phyloP scores from a whole-genome alignment of 139 green algal genomes.

The Chlamydomonas sp. region DNA sequence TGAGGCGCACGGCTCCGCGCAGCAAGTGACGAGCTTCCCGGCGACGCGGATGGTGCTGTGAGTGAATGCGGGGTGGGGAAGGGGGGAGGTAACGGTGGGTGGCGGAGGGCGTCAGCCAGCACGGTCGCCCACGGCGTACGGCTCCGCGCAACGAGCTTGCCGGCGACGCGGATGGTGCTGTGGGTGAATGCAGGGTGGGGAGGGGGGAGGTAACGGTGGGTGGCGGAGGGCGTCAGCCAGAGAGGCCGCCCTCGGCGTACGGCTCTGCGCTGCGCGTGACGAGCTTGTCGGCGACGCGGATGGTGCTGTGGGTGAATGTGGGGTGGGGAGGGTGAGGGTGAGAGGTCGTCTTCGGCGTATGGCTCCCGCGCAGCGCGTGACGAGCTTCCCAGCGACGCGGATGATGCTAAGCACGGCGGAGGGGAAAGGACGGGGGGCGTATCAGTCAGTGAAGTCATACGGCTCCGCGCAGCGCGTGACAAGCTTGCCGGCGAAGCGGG shows the following conservation, averaged over 20 bases:
- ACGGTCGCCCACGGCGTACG: too few relatives aligned
- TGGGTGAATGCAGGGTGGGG: too few relatives aligned
- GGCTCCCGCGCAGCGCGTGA: slow-evolving; percentile 57
- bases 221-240: too few relatives aligned
- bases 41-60: slow-evolving; percentile 32
- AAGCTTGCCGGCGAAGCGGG: slow-evolving; percentile 50
- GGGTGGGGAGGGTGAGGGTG: too few relatives aligned
- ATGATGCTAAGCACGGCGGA: slow-evolving; percentile 3
- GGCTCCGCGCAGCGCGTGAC: slow-evolving; percentile 56
- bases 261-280: slow-evolving; percentile 52
- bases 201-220: too few relatives aligned
- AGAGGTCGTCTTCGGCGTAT: slow-evolving; percentile 53
- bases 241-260: slow-evolving; percentile 52
- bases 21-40: slow-evolving; percentile 56
- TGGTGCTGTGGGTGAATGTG: slow-evolving; percentile 30
- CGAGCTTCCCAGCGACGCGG: slow-evolving; percentile 53
- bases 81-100: too few relatives aligned
- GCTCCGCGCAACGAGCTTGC: slow-evolving; percentile 60
- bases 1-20: slow-evolving; percentile 55
- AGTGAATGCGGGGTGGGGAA: background rate
- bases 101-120: too few relatives aligned
- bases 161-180: slow-evolving; percentile 35
- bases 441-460: too few relatives aligned
- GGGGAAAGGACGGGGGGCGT: too few relatives aligned
- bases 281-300: slow-evolving; percentile 47